phyloP scores from a whole-genome alignment of 2,329 filamentous ascomycete species.

The Sphaerulina vaccinii region DNA sequence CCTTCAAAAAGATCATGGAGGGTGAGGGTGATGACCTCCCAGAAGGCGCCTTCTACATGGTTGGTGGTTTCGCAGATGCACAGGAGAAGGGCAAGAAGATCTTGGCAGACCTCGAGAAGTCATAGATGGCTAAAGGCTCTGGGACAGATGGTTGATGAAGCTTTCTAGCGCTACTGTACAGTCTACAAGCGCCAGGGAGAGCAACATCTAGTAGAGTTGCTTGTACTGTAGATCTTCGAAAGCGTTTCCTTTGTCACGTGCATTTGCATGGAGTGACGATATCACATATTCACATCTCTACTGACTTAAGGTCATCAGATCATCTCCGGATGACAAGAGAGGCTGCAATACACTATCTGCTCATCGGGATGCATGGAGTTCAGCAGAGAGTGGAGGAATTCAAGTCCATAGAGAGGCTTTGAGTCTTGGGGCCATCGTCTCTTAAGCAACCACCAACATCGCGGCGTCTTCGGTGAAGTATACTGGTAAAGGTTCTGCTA shows the following conservation, averaged over 20 bases:
- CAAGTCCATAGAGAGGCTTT: no score
- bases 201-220: slow-evolving; percentile 23
- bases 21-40: slow-evolving; percentile 96
- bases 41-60: slow-evolving; percentile 96
- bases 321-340: no score
- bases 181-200: slow-evolving; percentile 30
- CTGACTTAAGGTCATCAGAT: background rate
- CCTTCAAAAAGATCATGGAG: slow-evolving; percentile 94
- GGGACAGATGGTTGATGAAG: slow-evolving; percentile 20
- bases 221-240: slow-evolving; percentile 31
- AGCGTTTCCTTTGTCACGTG: slow-evolving; percentile 29
- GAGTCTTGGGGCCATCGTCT: no score
- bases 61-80: slow-evolving; percentile 90
- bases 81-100: slow-evolving; percentile 99
- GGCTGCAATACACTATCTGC: no score
- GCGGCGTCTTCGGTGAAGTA: no score
- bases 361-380: no score
- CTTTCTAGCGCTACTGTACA: slow-evolving; percentile 30
- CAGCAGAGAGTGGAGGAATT: no score
- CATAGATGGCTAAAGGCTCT: slow-evolving; percentile 19
- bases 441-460: no score
- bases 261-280: no score
- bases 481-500: background rate
- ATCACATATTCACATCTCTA: background rate
- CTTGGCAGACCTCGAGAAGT: slow-evolving; percentile 80